A percentile compares a stretch with the other conserved stretches of the same genome.
Conservation (phyloP, 176 grass and related monocot species). For the Oryza australiensis region DNA sequence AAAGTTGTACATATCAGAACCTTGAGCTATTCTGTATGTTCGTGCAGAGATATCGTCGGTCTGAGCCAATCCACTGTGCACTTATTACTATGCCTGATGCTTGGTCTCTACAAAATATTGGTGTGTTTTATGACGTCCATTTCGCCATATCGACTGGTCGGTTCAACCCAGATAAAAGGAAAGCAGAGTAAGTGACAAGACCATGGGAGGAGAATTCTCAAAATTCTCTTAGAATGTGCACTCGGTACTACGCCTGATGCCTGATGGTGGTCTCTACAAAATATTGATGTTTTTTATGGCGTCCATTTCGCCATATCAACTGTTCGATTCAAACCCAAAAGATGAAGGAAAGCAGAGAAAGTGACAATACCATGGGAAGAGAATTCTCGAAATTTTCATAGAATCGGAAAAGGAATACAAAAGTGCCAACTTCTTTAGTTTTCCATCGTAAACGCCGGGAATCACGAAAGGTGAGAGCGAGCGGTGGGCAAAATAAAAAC, state of each 20-base stretch:
- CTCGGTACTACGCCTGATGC: too few relatives aligned
- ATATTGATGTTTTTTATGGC: too few relatives aligned
- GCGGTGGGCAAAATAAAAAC: not conserved
- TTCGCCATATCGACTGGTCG: not conserved
- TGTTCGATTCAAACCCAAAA: not conserved
- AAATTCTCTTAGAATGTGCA: too few relatives aligned
- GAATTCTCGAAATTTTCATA: not conserved
- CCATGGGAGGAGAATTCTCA: too few relatives aligned
- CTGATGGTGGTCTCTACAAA: too few relatives aligned
- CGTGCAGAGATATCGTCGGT: not conserved
- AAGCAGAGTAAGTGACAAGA: too few relatives aligned
- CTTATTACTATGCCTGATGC: not conserved
- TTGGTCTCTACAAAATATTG: not conserved
- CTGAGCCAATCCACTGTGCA: not conserved
- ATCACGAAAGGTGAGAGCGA: slow-evolving; percentile 22
- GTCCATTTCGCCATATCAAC: too few relatives aligned
- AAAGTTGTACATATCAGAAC: slow-evolving; percentile 34
- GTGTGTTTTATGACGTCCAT: not conserved
- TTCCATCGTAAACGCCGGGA: slow-evolving; percentile 25
- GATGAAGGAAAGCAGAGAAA: not conserved
- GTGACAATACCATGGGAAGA: not conserved
- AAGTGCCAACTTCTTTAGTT: slow-evolving; percentile 29
- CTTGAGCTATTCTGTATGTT: slow-evolving; percentile 11
- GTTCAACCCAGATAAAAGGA: not conserved
- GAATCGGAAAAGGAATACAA: slow-evolving; percentile 10